Evolutionary conservation across 1,284 basidiomycete genomes (phyloP).

Genomic region (Leccinum holopus): DNA sequence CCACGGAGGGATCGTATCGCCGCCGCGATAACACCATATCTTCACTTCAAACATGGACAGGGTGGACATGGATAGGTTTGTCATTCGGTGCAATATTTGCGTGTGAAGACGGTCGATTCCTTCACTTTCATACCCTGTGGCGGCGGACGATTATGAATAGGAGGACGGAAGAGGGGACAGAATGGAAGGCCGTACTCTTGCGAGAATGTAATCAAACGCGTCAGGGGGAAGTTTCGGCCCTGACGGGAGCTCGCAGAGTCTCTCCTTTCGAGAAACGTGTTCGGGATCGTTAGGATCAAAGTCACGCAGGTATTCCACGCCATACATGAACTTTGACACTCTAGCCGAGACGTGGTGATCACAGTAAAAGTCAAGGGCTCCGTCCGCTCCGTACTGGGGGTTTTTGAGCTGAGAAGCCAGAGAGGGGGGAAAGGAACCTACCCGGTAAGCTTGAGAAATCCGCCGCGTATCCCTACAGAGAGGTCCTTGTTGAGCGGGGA

Average conservation of each 20-base stretch:
- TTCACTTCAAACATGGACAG: constrained; percentile 78
- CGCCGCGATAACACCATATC: constrained; percentile 76
- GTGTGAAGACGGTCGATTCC: constrained; percentile 69
- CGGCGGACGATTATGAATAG: constrained; percentile 6
- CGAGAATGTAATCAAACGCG: constrained; percentile 76
- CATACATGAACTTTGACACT: too few relatives aligned
- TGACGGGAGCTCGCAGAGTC: constrained; percentile 62
- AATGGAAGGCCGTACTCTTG: constrained; percentile 46
- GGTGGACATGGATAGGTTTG: constrained; percentile 66
- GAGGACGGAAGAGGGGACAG: not conserved
- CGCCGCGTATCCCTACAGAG: constrained; percentile 64
- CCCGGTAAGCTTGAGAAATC: constrained; percentile 71
- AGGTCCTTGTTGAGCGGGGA: constrained; percentile 72
- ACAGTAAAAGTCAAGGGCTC: constrained; percentile 62
- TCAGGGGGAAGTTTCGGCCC: constrained; percentile 71
- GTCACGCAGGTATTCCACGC: too few relatives aligned
- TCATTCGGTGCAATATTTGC: constrained; percentile 66
- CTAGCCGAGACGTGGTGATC: too few relatives aligned
- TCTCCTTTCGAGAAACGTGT: too few relatives aligned
- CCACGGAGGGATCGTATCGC: constrained; percentile 67
- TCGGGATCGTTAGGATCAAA: too few relatives aligned
- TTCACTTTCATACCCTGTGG: constrained; percentile 66
- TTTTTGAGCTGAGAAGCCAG: constrained; percentile 11
- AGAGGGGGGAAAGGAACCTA: constrained; percentile 29
- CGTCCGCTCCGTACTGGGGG: constrained; percentile 60